Evolutionary conservation across 108 stramenopile genomes (phyloP), one percentile per base, ranked within the genome.

Genomic region (Craspedostauros australis): DNA sequence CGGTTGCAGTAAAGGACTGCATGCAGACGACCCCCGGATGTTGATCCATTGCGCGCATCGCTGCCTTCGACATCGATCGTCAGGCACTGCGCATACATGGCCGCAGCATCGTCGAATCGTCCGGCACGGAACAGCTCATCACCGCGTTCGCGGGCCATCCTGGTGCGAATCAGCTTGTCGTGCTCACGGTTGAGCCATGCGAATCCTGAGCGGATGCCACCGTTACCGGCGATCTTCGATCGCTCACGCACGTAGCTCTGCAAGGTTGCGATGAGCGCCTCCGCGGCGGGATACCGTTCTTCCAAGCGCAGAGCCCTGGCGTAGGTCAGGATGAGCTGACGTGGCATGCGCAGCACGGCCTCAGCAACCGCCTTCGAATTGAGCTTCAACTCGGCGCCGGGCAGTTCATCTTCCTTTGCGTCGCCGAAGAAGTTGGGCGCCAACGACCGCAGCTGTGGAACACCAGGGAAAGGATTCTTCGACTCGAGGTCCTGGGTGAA

Each of bases 1-100:
- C 92, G 76, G 45, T 94, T 90, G 82, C 92, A 90, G 49, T 89
- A 78, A 12, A 94, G 55, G 18, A 90, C 84, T 12, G 92, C 92
- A 54, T 88, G 84, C 11, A 94, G 62, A 45, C 85, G 66, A 0
- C 91, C 91, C 23, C 85, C 85, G 22, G 79, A 80, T 65, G 66
- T 64, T 9, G 25, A 29, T 2, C 48, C 56, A 45, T 20, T 40
- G 15, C 39, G 51, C 0, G 38, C 55, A 29, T 24, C 41, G 3
- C 51, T 64, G 12, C 56, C 70, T 40, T 72, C 73, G 5, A 68
- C 43, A 52, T 91, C 89, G 37, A 91, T 80, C 3, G 21, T 44
- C 16, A 90, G 65, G 54, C 80, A 82, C 8, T 18, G 20, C n/a
- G 66, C 76, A 46, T 93, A 93, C 36, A 78, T 71, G 6, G 39